These are phyloP conservation scores for Ilex paraguariensis DNA, from an alignment of 305 asterid genomes.

Conservation along the genomic window DNA sequence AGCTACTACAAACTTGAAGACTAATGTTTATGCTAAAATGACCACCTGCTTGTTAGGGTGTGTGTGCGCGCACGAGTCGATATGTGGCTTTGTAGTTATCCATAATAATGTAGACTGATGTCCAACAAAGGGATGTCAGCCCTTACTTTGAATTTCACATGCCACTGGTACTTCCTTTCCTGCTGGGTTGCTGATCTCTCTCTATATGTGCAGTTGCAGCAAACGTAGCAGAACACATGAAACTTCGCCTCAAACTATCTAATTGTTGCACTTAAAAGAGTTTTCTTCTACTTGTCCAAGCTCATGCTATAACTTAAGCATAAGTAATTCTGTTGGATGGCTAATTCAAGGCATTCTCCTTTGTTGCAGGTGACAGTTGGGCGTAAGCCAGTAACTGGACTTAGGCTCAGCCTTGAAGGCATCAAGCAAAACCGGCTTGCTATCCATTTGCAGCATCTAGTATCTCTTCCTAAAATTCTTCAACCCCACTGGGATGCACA, in stretches of 20 bases:
- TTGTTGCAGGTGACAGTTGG: conserved; percentile 85
- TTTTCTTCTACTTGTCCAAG: neutral
- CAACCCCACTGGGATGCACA: conserved; percentile 99
- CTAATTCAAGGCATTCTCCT: neutral
- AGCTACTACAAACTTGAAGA: too few relatives aligned
- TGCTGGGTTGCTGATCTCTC: too few relatives aligned
- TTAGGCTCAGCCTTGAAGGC: conserved; percentile 88
- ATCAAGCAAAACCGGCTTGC: conserved; percentile 83
- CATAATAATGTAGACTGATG: too few relatives aligned
- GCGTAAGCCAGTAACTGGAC: conserved; percentile 96
- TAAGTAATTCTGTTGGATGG: neutral
- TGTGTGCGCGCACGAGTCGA: too few relatives aligned
- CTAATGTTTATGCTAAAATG: neutral
- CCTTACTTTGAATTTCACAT: too few relatives aligned
- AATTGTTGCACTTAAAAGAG: neutral
- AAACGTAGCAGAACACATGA: too few relatives aligned
- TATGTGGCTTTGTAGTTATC: too few relatives aligned
- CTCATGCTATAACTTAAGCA: too few relatives aligned
- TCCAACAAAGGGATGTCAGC: too few relatives aligned
- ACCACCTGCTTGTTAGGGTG: neutral
- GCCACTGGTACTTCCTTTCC: too few relatives aligned
- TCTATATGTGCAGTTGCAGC: too few relatives aligned
- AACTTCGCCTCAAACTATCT: neutral
- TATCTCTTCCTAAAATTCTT: conserved; percentile 92
- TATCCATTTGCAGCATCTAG: conserved; percentile 80